Conservation (phyloP, 2,329 filamentous ascomycete genomes). For the Mollisiaceae sp. region DNA sequence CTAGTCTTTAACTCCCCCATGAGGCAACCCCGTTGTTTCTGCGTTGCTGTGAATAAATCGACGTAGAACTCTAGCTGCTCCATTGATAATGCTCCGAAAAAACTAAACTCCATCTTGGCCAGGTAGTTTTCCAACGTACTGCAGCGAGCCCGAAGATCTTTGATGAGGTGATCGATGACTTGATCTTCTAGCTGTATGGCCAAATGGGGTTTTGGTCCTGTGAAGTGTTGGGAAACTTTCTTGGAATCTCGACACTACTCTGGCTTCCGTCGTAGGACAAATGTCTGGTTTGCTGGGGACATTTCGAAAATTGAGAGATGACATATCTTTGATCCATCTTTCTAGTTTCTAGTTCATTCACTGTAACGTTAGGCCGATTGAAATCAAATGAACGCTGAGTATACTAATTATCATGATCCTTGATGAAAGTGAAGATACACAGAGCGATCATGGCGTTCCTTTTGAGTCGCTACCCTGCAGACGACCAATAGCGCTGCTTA, state of each 20-base stretch:
- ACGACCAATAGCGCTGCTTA: too few relatives aligned
- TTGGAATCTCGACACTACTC: too few relatives aligned
- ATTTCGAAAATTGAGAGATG: neutral
- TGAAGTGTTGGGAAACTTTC: neutral
- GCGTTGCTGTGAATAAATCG: neutral
- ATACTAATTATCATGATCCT: too few relatives aligned
- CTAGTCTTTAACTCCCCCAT: neutral
- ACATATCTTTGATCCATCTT: neutral
- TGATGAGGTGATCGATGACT: neutral
- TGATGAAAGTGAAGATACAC: neutral
- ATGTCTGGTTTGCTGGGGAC: neutral
- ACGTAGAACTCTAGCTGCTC: neutral
- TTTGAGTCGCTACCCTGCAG: too few relatives aligned
- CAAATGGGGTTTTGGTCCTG: too few relatives aligned
- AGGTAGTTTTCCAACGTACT: neutral
- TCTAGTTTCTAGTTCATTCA: neutral
- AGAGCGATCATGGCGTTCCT: neutral
- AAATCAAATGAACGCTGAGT: neutral
- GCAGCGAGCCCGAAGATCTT: neutral
- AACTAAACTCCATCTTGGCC: neutral
- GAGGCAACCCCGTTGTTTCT: neutral
- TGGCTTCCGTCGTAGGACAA: neutral
- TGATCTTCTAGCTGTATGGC: neutral
- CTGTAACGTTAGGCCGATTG: neutral
- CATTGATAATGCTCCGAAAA: neutral